These are phyloP conservation scores for Endogone sp. DNA, from an alignment of 192 early-diverging fungal genomes.

Conservation along the genomic window DNA sequence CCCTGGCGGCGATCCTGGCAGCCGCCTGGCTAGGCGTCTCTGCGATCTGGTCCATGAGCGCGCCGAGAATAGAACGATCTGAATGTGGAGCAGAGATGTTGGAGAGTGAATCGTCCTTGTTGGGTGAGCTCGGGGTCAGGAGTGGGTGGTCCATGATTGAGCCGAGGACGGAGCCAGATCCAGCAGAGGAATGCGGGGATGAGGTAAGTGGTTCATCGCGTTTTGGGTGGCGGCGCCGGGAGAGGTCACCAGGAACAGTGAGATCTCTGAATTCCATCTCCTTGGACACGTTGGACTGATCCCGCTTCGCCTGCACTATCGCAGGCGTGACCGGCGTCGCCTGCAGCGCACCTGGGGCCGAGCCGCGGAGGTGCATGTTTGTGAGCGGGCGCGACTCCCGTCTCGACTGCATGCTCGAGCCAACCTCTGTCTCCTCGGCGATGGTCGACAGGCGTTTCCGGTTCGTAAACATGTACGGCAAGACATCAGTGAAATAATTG, in stretches of 20 bases:
- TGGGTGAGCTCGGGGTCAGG: not conserved
- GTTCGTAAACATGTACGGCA: not conserved
- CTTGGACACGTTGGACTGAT: not conserved
- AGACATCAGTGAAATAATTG: not conserved
- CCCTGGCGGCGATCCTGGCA: not conserved
- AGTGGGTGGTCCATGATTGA: not conserved
- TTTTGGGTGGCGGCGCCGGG: not conserved
- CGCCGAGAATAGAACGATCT: not conserved
- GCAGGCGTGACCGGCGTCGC: no score
- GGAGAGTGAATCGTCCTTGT: not conserved
- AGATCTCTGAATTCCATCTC: not conserved
- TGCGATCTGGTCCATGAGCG: not conserved
- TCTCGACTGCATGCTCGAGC: not conserved
- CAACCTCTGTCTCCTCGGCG: not conserved
- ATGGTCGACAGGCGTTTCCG: not conserved
- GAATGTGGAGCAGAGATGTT: not conserved
- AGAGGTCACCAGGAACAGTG: not conserved
- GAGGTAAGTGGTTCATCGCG: not conserved
- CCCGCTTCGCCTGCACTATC: not conserved
- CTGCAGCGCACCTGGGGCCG: not conserved
- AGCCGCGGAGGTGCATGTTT: not conserved
- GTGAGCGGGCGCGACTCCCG: not conserved
- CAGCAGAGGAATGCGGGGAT: not conserved
- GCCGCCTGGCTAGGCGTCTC: not conserved
- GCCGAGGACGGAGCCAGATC: not conserved